These are phyloP conservation scores for Flaveria trinervia DNA, from an alignment of 129 eudicot species.

Conservation along the genomic window DNA sequence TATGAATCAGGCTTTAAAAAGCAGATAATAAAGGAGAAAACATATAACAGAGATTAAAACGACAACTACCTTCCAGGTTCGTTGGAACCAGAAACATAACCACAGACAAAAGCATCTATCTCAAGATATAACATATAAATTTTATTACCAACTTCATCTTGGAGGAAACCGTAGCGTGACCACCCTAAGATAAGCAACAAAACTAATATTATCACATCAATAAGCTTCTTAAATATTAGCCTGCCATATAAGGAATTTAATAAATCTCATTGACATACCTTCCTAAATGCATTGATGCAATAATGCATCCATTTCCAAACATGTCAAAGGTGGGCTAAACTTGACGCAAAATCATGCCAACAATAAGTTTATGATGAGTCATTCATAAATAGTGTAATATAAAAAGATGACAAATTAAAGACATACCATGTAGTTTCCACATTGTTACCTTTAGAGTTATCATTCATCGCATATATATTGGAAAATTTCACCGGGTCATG, in stretches of 20 bases:
- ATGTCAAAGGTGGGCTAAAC: constrained; percentile 86
- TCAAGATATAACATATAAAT: constrained; percentile 56
- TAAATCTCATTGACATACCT: constrained; percentile 36
- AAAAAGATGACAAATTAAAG: not conserved
- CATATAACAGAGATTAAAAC: too few species aligned
- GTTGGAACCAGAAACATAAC: too few species aligned
- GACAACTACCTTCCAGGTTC: too few species aligned
- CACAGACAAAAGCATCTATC: constrained; percentile 57
- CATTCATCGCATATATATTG: too few species aligned
- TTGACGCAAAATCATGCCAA: not conserved
- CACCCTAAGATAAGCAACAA: constrained; percentile 21
- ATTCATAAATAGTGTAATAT: not conserved
- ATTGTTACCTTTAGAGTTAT: constrained; percentile 40
- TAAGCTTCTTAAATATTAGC: not conserved
- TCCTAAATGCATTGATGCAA: constrained; percentile 81
- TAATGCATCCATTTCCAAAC: constrained; percentile 81
- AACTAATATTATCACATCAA: not conserved
- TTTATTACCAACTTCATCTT: constrained; percentile 60
- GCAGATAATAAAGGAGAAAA: not conserved
- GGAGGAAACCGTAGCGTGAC: constrained; percentile 62
- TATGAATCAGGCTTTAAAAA: not conserved
- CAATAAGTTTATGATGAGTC: constrained; percentile 2
- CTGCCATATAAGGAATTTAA: not conserved
- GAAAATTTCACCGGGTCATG: too few species aligned
- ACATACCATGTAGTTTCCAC: not conserved